These are phyloP conservation scores for Eryngium alpinum DNA, from an alignment of 140 eudicot genomes.

Conservation along the genomic window DNA sequence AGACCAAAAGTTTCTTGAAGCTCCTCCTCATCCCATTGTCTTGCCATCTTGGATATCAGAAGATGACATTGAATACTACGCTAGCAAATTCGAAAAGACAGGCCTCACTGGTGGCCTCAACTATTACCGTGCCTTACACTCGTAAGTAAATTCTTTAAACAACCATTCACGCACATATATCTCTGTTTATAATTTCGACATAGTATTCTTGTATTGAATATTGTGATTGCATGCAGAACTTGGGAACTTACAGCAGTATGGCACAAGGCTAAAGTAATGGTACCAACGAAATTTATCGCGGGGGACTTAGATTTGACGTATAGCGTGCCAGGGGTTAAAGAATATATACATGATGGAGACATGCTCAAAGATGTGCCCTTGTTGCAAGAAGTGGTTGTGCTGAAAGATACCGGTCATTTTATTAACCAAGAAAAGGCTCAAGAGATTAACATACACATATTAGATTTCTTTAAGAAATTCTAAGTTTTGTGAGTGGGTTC, in stretches of 20 bases:
- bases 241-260: slow-evolving; percentile 56
- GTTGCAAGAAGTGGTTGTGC: slow-evolving; percentile 39
- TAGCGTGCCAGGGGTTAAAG: slow-evolving; percentile 45
- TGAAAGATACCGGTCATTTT: slow-evolving; percentile 52
- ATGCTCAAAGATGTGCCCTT: slow-evolving; percentile 49
- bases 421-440: slow-evolving; percentile 47
- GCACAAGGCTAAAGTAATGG: slow-evolving; percentile 46
- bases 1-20: slow-evolving; percentile 39
- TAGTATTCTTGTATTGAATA: background rate
- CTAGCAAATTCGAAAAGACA: slow-evolving; percentile 32
- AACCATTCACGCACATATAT: too few relatives aligned
- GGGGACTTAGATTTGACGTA: slow-evolving; percentile 51
- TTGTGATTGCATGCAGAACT: slow-evolving; percentile 32
- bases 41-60: slow-evolving; percentile 57
- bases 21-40: slow-evolving; percentile 9
- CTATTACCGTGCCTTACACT: slow-evolving; percentile 43
- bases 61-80: slow-evolving; percentile 45
- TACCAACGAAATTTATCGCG: slow-evolving; percentile 39
- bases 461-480: slow-evolving; percentile 29
- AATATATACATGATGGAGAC: slow-evolving; percentile 38
- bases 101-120: slow-evolving; percentile 60
- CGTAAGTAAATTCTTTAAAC: slow-evolving; percentile 27
- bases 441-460: slow-evolving; percentile 32
- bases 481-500: background rate
- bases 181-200: background rate